phyloP scores from a whole-genome alignment of 129 eudicot genomes.

The Lactuca saligna region DNA sequence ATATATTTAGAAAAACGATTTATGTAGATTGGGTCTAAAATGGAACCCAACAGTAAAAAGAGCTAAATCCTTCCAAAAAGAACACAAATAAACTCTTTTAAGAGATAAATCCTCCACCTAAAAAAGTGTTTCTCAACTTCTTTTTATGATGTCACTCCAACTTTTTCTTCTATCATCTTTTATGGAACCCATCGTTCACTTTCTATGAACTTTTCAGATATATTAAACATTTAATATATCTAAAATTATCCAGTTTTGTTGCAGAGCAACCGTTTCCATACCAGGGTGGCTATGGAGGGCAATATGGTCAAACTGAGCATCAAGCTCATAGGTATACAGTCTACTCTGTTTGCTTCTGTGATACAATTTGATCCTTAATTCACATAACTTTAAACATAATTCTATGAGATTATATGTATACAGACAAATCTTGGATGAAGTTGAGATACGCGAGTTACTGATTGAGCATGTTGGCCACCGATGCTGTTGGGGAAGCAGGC shows the following conservation, averaged over 20 bases:
- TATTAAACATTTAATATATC: no score
- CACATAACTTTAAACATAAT: not conserved
- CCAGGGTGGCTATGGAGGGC: constrained; percentile 55
- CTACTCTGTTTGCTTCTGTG: not conserved
- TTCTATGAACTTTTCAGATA: not conserved
- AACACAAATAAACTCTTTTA: not conserved
- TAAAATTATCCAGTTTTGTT: constrained; percentile 15
- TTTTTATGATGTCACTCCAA: not conserved
- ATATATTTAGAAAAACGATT: not conserved
- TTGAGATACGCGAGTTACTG: constrained; percentile 87
- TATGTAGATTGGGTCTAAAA: not conserved
- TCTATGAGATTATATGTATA: not conserved
- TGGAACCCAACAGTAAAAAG: not conserved
- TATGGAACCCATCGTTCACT: not conserved
- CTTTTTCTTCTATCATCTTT: not conserved
- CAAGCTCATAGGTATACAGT: constrained; percentile 47
- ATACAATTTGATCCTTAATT: not conserved
- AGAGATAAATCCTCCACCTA: not conserved
- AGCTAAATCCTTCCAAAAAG: not conserved
- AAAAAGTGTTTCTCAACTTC: no score
- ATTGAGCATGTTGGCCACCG: constrained; percentile 97
- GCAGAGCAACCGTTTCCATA: constrained; percentile 54
- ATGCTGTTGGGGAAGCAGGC: constrained; percentile 99
- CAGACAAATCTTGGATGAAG: constrained; percentile 88
- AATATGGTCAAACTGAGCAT: constrained; percentile 36